Evolutionary conservation across 495 filamentous ascomycete genomes (phyloP), one percentile per base, ranked within the genome.

Genomic region (Cryomyces minteri): DNA sequence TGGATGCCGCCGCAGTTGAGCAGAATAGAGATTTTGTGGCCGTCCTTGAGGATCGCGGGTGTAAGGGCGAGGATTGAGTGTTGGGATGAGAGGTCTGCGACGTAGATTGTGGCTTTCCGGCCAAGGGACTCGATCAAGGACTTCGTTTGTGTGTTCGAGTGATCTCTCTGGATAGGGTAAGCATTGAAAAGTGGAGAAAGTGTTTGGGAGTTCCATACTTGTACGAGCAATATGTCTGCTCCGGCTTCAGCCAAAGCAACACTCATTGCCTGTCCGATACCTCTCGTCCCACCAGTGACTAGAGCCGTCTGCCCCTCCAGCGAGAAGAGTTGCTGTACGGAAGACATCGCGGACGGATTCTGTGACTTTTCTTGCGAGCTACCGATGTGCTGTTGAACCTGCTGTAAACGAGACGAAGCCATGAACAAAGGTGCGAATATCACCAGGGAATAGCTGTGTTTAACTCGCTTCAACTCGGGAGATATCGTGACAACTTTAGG

Each of bases 1-100:
- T 93, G 82, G 60, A 94, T 87, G 12, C 86, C 86, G 8, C 82
- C 87, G 60, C 80, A 85, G 64, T 87, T 93, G 44, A 93, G 63
- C 4, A 94, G 70, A 55, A 93, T 86, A 50, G 78, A 51, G 44
- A 70, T 60, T 4, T 46, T 51, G 63, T 73, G 62, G 32, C 67
- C 74, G 53, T 78, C 74, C 31, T 66, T 61, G 6, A 80, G 62
- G 34, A 92, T 61, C 5, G 59, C 53, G 9, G 82, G 77, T 11
- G 80, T 58, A 11, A 93, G 65, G 14, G 58, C 56, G 32, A 73
- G 63, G 43, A 92, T 80, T 5, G 73, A 66, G 30, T 61, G 55
- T 2, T 68, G 58, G 11, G 71, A 73, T 32, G 76, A 70, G n/a
- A 93, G 76, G 56, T 94, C 84, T 4, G 76, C 76, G 5, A 71